A percentile compares a stretch with the other conserved stretches of the same genome.
Conservation (phyloP, 495 filamentous ascomycete species). For the Penicillium verhagenii region DNA sequence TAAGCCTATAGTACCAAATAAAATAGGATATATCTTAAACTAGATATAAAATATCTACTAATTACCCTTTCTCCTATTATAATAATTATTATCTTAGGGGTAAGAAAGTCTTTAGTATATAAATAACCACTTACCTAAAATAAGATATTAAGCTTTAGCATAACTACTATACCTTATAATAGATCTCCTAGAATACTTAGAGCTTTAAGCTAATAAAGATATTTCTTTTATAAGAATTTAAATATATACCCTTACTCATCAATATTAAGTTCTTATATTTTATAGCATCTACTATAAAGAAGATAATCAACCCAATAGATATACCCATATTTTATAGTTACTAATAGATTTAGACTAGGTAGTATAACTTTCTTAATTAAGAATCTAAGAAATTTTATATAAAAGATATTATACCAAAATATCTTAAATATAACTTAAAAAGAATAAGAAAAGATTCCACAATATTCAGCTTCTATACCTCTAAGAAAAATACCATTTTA, state of each 20-base stretch:
- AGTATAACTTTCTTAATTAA: neutral
- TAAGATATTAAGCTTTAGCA: slow-evolving; percentile 7
- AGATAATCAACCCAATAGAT: slow-evolving; percentile 2
- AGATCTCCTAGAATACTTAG: slow-evolving; percentile 28
- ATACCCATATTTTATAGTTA: neutral
- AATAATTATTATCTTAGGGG: slow-evolving; percentile 2
- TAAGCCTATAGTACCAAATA: slow-evolving; percentile 13
- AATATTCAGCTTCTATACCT: neutral
- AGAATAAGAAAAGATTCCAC: neutral
- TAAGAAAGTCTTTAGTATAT: neutral
- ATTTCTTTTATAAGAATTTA: slow-evolving; percentile 6
- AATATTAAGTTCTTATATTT: neutral
- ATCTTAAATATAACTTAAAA: neutral
- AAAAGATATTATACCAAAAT: slow-evolving; percentile 1
- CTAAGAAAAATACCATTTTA: neutral
- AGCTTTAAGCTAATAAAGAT: slow-evolving; percentile 37
- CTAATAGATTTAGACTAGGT: neutral
- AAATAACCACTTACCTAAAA: slow-evolving; percentile 5
- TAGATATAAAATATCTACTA: slow-evolving; percentile 11
- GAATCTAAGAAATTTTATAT: neutral
- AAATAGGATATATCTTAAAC: slow-evolving; percentile 30
- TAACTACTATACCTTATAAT: slow-evolving; percentile 18
- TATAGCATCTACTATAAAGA: neutral
- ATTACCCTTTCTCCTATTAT: neutral
- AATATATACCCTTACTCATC: neutral